Evolutionary conservation across 805 yeast genomes (phyloP).

Genomic region (Lachancea thermotolerans): DNA sequence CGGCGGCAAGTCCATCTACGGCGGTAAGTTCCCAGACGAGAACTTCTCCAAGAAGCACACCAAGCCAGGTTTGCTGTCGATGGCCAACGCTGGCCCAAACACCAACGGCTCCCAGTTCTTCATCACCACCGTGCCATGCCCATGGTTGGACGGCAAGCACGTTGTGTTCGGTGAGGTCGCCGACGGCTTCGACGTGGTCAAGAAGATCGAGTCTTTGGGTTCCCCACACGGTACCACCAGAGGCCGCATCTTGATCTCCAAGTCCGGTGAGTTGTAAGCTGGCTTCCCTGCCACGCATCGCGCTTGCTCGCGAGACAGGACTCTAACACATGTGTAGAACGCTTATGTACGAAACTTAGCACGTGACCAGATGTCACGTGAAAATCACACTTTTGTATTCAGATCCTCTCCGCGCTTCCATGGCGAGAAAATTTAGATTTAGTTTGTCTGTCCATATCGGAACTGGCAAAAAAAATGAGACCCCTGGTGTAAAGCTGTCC

Average conservation of each 20-base stretch:
- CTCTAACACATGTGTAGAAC: constrained; percentile 1
- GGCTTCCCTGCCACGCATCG: too few species aligned
- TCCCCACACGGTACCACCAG: constrained; percentile 66
- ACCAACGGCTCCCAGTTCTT: constrained; percentile 98
- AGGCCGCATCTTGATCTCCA: constrained; percentile 58
- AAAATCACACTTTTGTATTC: neutral
- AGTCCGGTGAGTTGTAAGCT: constrained; percentile 38
- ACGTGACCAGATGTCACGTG: neutral
- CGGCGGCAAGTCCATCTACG: constrained; percentile 92
- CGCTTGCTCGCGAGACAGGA: too few species aligned
- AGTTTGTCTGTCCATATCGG: too few species aligned
- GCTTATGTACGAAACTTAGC: neutral
- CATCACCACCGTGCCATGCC: constrained; percentile 81
- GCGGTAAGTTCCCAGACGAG: constrained; percentile 69
- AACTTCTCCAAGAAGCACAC: constrained; percentile 69
- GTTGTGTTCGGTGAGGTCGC: constrained; percentile 91
- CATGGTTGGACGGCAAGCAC: constrained; percentile 92
- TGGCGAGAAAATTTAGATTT: too few species aligned
- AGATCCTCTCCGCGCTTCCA: too few species aligned
- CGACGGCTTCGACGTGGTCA: constrained; percentile 80
- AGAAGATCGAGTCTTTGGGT: constrained; percentile 76
- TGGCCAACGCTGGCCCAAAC: constrained; percentile 98
- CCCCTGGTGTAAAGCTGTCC: neutral
- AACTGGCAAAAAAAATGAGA: neutral
- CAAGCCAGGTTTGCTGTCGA: constrained; percentile 77